These are phyloP conservation scores for Monosporascus sp. DNA, from an alignment of 2,329 filamentous ascomycete genomes.

Conservation along the genomic window DNA sequence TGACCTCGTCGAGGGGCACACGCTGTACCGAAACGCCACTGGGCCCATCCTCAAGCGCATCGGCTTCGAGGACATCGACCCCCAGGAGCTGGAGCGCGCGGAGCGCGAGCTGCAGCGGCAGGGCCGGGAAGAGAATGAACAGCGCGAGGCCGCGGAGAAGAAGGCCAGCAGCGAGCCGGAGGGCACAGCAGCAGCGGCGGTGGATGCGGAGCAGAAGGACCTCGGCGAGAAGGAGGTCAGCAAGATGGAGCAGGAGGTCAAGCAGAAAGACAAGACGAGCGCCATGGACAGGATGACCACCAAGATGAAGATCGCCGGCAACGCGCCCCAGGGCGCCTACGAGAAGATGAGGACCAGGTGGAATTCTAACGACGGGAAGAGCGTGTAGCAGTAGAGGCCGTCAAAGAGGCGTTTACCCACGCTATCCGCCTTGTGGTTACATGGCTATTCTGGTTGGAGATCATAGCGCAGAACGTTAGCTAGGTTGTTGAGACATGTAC, in stretches of 20 bases:
- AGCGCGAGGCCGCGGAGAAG: constrained; percentile 16
- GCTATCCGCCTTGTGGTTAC: no score
- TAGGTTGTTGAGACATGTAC: no score
- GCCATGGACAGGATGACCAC: neutral
- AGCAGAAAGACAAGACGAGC: constrained; percentile 5
- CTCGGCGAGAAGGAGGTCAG: constrained; percentile 11
- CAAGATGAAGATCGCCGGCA: neutral
- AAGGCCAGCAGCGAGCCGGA: neutral
- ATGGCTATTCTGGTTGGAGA: no score
- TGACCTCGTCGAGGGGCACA: constrained; percentile 63
- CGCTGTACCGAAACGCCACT: constrained; percentile 64
- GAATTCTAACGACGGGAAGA: no score
- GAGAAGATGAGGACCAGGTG: no score
- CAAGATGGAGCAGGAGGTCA: constrained; percentile 11
- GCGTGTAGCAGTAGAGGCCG: no score
- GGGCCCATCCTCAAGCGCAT: constrained; percentile 63
- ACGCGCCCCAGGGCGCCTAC: no score
- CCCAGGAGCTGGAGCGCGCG: constrained; percentile 27
- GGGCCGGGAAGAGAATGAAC: constrained; percentile 18
- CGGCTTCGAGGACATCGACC: constrained; percentile 62
- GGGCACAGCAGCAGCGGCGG: neutral
- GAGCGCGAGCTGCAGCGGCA: constrained; percentile 17
- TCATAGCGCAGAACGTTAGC: no score
- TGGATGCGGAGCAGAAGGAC: constrained; percentile 1
- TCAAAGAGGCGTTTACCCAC: no score